phyloP scores from a whole-genome alignment of 352 stramenopile genomes.

The Phytophthora pisi region DNA sequence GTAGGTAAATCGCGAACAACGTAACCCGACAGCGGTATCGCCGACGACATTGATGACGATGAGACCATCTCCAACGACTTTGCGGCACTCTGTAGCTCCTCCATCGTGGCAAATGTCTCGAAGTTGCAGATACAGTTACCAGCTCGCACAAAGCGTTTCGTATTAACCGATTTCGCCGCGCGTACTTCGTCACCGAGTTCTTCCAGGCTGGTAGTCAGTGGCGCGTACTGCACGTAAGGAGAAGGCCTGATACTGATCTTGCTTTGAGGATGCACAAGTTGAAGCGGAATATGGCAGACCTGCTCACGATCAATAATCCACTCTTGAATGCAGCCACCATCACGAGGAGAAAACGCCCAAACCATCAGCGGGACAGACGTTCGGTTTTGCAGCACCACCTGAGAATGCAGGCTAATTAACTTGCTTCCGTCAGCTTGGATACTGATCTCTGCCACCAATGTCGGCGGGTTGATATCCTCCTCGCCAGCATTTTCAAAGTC shows the following conservation, averaged over 20 bases:
- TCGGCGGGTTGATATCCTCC: constrained; percentile 69
- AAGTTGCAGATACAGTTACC: constrained; percentile 85
- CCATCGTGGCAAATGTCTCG: constrained; percentile 74
- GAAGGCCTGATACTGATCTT: constrained; percentile 89
- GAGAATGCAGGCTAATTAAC: constrained; percentile 87
- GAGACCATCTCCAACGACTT: constrained; percentile 42
- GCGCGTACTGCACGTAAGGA: constrained; percentile 85
- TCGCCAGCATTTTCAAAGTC: constrained; percentile 46
- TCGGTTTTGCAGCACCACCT: constrained; percentile 87
- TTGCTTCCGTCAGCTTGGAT: constrained; percentile 90
- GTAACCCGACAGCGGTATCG: constrained; percentile 70
- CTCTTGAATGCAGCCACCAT: constrained; percentile 73
- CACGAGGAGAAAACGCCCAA: constrained; percentile 86
- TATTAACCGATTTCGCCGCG: constrained; percentile 70
- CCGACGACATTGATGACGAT: constrained; percentile 43
- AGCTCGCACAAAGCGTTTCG: constrained; percentile 82
- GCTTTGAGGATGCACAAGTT: constrained; percentile 86
- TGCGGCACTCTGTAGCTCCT: constrained; percentile 64
- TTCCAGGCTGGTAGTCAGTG: constrained; percentile 79
- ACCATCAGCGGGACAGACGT: constrained; percentile 88
- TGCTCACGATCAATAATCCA: constrained; percentile 89
- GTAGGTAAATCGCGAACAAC: constrained; percentile 84
- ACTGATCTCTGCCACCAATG: constrained; percentile 85
- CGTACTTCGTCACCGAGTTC: constrained; percentile 79
- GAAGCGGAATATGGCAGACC: constrained; percentile 79